These are phyloP conservation scores for Ophiorrhiza pumila DNA, from an alignment of 257 asterid species.

Conservation along the genomic window DNA sequence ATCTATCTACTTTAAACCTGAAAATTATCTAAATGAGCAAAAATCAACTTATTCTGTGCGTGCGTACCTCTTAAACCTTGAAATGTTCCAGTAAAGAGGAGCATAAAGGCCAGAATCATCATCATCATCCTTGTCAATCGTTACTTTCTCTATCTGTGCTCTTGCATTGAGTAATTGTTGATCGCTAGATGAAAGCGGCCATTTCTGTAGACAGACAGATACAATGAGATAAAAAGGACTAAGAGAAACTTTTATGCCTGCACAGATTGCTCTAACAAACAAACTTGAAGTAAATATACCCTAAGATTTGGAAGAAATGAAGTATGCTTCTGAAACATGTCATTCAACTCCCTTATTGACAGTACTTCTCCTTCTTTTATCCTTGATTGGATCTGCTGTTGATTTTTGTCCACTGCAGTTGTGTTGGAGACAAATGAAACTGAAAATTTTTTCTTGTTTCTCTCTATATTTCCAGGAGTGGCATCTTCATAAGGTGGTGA, in stretches of 20 bases:
- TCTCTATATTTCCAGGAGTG: conserved; percentile 9
- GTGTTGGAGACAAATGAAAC: conserved; percentile 1
- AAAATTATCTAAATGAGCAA: background rate
- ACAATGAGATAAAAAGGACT: background rate
- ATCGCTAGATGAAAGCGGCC: conserved; percentile 58
- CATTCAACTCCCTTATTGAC: conserved; percentile 51
- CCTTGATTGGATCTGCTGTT: conserved; percentile 22
- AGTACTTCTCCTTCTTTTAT: conserved; percentile 37
- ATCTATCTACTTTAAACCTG: background rate
- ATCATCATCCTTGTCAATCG: conserved; percentile 14
- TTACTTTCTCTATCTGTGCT: conserved; percentile 38
- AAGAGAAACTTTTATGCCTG: background rate
- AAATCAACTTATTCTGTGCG: background rate
- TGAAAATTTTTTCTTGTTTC: background rate
- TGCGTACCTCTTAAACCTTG: conserved; percentile 49
- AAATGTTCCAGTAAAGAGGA: conserved; percentile 55
- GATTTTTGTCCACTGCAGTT: conserved; percentile 8
- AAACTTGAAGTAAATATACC: conserved; percentile 34
- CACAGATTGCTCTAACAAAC: background rate
- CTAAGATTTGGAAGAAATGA: conserved; percentile 27
- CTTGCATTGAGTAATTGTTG: conserved; percentile 42
- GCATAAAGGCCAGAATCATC: conserved; percentile 37
- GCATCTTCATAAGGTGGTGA: conserved; percentile 23
- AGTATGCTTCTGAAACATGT: conserved; percentile 37
- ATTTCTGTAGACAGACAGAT: conserved; percentile 35